Conservation (phyloP, 208 protist species). For the Acanthamoeba royreba region DNA sequence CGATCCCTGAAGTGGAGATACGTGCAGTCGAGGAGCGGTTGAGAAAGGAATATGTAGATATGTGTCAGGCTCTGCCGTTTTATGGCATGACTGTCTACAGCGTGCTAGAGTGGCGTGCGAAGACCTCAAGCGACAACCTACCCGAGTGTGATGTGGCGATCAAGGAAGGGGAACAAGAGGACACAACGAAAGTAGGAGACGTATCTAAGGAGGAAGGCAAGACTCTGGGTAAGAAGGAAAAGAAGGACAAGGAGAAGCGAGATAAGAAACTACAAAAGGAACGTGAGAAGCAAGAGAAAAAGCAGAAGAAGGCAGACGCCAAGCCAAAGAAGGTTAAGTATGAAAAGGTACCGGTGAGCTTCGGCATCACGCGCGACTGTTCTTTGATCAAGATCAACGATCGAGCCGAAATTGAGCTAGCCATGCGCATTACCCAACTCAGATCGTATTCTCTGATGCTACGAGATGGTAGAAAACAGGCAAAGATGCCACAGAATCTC, state of each 20-base stretch:
- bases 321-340: conserved; percentile 1
- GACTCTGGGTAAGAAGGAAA: neutral
- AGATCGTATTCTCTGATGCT: neutral
- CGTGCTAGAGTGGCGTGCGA: neutral
- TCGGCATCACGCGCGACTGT: conserved; percentile 23
- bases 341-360: neutral
- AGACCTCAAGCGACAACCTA: neutral
- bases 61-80: conserved; percentile 16
- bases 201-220: neutral
- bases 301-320: neutral
- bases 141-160: neutral
- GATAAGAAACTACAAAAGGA: neutral
- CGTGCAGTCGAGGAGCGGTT: neutral
- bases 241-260: neutral
- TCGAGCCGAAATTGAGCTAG: neutral
- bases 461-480: neutral
- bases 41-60: neutral
- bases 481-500: neutral
- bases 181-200: neutral
- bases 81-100: conserved; percentile 10
- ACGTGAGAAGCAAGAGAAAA: neutral
- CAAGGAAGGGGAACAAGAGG: neutral
- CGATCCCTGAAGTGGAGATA: neutral
- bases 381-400: conserved; percentile 37
- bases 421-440: neutral